phyloP scores from a whole-genome alignment of 2,329 filamentous ascomycete genomes.

The Fusarium tupiense region DNA sequence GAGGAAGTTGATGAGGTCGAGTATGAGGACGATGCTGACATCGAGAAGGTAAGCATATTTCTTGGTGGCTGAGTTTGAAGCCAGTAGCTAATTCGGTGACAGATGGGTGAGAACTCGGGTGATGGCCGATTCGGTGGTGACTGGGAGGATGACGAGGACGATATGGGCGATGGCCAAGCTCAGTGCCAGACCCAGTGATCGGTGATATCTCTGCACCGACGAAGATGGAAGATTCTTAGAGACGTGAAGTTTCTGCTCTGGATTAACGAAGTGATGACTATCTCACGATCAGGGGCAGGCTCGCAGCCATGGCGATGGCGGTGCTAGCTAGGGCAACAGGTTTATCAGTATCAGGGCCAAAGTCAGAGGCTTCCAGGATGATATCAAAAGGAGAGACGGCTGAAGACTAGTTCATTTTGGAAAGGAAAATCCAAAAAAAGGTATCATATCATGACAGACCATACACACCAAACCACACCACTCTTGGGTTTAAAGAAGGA shows the following conservation, averaged over 20 bases:
- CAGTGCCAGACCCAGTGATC: conserved; percentile 79
- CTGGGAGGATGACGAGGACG: conserved; percentile 76
- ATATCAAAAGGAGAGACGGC: conserved; percentile 15
- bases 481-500: conserved; percentile 16
- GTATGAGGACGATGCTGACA: conserved; percentile 82
- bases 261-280: conserved; percentile 42
- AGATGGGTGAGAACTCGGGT: conserved; percentile 78
- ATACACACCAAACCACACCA: conserved; percentile 15
- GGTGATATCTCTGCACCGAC: background rate
- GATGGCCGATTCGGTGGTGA: conserved; percentile 72
- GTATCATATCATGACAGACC: conserved; percentile 9
- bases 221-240: conserved; percentile 22
- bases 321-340: background rate
- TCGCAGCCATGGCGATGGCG: conserved; percentile 8
- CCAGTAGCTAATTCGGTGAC: conserved; percentile 20
- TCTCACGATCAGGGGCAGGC: conserved; percentile 29
- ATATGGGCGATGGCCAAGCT: conserved; percentile 70
- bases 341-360: background rate
- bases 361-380: background rate
- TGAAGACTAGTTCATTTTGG: conserved; percentile 6
- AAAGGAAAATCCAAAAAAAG: conserved; percentile 19
- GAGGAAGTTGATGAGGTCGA: conserved; percentile 88
- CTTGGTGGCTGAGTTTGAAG: background rate
- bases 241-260: conserved; percentile 14
- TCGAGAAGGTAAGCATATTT: conserved; percentile 72